A percentile compares a stretch with the other conserved stretches of the same genome.
Conservation (phyloP, 257 asterid genomes). For the Salvia rosmarinus region DNA sequence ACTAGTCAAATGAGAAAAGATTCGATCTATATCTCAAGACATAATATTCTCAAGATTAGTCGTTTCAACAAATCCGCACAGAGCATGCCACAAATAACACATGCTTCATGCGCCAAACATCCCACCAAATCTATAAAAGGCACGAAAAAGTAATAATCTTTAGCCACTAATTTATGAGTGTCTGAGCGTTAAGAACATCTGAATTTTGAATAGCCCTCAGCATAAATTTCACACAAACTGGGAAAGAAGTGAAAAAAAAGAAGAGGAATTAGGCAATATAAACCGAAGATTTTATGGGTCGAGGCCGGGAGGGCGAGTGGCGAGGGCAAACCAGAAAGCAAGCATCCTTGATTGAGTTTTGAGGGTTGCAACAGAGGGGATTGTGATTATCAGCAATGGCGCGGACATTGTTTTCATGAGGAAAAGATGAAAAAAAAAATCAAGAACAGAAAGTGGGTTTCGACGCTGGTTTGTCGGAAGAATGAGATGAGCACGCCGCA, state of each 20-base stretch:
- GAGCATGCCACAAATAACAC: constrained; percentile 34
- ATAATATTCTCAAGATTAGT: constrained; percentile 7
- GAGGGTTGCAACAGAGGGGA: constrained; percentile 47
- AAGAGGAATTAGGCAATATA: neutral
- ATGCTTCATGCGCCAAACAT: constrained; percentile 24
- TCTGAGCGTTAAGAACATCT: constrained; percentile 7
- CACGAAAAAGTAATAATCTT: neutral
- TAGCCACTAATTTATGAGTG: neutral
- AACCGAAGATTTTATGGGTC: constrained; percentile 53
- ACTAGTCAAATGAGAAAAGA: neutral
- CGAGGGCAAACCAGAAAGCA: constrained; percentile 83
- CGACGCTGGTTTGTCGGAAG: constrained; percentile 14
- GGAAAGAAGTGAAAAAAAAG: neutral
- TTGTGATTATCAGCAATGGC: constrained; percentile 33
- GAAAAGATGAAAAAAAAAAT: neutral
- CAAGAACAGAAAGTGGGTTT: constrained; percentile 26
- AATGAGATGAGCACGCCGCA: constrained; percentile 12
- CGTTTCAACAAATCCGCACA: constrained; percentile 27
- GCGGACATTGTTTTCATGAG: constrained; percentile 43
- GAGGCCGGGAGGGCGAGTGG: constrained; percentile 90
- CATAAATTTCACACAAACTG: neutral
- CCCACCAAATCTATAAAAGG: constrained; percentile 21
- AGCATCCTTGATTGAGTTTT: constrained; percentile 56
- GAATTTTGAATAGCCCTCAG: constrained; percentile 16
- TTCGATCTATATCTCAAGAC: constrained; percentile 14